phyloP scores from a whole-genome alignment of 768 basidiomycete genomes.

The Boletus pseudo-olivaceus region DNA sequence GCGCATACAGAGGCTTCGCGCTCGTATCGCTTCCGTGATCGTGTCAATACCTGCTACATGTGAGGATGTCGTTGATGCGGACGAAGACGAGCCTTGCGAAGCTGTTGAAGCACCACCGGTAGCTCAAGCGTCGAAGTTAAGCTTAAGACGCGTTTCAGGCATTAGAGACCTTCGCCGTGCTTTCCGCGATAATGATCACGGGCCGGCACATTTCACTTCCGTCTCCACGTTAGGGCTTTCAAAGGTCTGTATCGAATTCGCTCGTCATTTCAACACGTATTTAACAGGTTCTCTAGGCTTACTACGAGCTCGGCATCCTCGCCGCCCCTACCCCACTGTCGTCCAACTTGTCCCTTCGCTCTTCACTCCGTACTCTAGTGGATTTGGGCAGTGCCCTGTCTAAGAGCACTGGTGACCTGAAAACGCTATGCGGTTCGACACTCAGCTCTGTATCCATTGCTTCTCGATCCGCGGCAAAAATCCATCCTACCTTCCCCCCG shows the following conservation, averaged over 20 bases:
- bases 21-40: conserved; percentile 26
- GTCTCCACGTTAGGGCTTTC: conserved; percentile 4
- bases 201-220: conserved; percentile 6
- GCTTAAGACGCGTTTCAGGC: conserved; percentile 25
- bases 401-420: conserved; percentile 10
- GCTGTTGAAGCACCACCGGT: background rate
- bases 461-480: conserved; percentile 15
- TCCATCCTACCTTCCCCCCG: conserved; percentile 2
- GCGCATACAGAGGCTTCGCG: conserved; percentile 24
- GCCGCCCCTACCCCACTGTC: background rate
- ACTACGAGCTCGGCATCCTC: conserved; percentile 24
- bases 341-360: conserved; percentile 14
- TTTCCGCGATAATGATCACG: conserved; percentile 16
- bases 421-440: conserved; percentile 18
- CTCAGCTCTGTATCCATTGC: conserved; percentile 20
- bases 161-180: conserved; percentile 23
- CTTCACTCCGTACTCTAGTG: conserved; percentile 26
- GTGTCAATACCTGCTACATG: conserved; percentile 27
- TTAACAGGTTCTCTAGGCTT: conserved; percentile 12
- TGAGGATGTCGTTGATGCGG: conserved; percentile 10
- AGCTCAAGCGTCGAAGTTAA: conserved; percentile 13
- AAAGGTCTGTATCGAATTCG: conserved; percentile 13
- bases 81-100: conserved; percentile 1
- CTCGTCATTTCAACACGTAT: background rate
- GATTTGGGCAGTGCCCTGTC: conserved; percentile 5